Percentiles rank a stretch among this genome's conserved stretches.
These are phyloP conservation scores for Podaxis sp. DNA, from an alignment of 768 basidiomycete species.

Conservation along the genomic window DNA sequence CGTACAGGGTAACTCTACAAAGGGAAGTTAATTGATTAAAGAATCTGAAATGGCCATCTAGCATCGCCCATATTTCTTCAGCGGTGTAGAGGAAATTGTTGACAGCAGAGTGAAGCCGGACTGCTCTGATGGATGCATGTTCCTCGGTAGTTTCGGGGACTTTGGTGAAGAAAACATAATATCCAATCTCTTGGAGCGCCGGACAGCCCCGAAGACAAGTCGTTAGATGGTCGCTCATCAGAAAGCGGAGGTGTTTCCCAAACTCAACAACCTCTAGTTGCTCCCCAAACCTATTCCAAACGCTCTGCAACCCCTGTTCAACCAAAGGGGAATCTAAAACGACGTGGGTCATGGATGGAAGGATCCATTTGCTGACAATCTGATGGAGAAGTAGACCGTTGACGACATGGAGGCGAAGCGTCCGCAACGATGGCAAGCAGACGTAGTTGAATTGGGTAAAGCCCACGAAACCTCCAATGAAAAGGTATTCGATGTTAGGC, in stretches of 20 bases:
- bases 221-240: conserved; percentile 45
- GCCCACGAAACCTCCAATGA: conserved; percentile 47
- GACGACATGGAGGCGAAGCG: conserved; percentile 49
- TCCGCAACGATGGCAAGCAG: conserved; percentile 45
- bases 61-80: conserved; percentile 34
- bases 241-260: conserved; percentile 55
- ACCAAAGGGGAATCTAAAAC: conserved; percentile 48
- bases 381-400: conserved; percentile 51
- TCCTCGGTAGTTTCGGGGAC: conserved; percentile 19
- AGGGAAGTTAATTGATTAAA: conserved; percentile 48
- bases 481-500: conserved; percentile 58
- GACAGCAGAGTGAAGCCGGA: conserved; percentile 51
- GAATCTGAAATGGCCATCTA: conserved; percentile 47
- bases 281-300: conserved; percentile 50
- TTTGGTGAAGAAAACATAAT: conserved; percentile 51
- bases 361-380: conserved; percentile 42
- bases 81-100: conserved; percentile 40
- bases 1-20: conserved; percentile 43
- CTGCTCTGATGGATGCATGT: conserved; percentile 35
- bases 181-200: conserved; percentile 51
- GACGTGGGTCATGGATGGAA: conserved; percentile 53
- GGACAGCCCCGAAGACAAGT: conserved; percentile 45
- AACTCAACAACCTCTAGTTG: conserved; percentile 57
- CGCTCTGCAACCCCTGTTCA: conserved; percentile 34
- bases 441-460: conserved; percentile 27